A percentile compares a stretch with the other conserved stretches of the same genome.
Evolutionary conservation across 208 protist species (phyloP).

Genomic region (Leishmania mexicana): DNA sequence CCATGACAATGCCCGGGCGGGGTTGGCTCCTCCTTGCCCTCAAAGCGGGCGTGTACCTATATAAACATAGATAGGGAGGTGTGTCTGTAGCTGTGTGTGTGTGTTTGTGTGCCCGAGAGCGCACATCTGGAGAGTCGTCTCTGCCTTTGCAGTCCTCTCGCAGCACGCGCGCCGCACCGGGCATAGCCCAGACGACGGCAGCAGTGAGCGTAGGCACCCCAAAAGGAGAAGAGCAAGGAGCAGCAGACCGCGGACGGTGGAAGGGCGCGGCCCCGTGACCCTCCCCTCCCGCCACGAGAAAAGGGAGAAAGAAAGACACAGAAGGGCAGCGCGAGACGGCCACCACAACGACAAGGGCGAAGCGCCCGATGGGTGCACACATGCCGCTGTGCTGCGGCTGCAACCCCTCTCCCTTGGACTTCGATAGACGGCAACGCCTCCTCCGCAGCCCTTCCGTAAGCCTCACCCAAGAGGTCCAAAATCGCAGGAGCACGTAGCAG

Average conservation of each 20-base stretch:
- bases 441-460: slow-evolving; percentile 31
- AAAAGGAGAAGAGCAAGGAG: too few relatives aligned
- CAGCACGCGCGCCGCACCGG: not conserved
- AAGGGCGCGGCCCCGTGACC: too few relatives aligned
- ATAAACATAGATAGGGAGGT: too few relatives aligned
- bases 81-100: not conserved
- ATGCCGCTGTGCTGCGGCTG: not conserved
- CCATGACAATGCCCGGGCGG: too few relatives aligned
- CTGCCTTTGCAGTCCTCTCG: not conserved
- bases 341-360: not conserved
- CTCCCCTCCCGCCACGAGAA: too few relatives aligned
- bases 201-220: too few relatives aligned
- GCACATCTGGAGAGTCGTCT: not conserved
- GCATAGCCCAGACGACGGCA: too few relatives aligned
- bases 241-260: too few relatives aligned
- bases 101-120: not conserved
- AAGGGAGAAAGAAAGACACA: too few relatives aligned
- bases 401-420: not conserved
- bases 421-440: slow-evolving; percentile 8
- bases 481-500: slow-evolving; percentile 28
- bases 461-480: slow-evolving; percentile 40
- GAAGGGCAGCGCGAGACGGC: too few relatives aligned
- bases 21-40: too few relatives aligned
- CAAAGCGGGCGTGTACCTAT: too few relatives aligned
- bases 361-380: not conserved